phyloP scores from a whole-genome alignment of 352 stramenopile species.

The Phytophthora pluvialis region DNA sequence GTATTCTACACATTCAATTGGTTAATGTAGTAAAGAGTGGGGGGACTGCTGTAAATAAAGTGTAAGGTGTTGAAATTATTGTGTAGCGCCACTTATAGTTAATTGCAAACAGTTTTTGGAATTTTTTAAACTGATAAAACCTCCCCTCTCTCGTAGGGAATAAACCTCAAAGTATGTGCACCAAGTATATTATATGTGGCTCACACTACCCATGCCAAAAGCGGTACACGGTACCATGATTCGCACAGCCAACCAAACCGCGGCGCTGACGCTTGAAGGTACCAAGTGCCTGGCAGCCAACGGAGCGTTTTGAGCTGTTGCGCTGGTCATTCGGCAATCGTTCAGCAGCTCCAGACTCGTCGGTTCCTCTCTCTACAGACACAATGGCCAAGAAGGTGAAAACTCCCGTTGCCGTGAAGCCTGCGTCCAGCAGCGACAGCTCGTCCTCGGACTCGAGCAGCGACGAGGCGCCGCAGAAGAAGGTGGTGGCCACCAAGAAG shows the following conservation, averaged over 20 bases:
- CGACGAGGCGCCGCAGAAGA: constrained; percentile 61
- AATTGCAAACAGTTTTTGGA: no score
- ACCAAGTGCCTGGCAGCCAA: constrained; percentile 39
- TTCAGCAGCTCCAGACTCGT: constrained; percentile 21
- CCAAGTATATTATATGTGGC: background rate
- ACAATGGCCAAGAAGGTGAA: constrained; percentile 68
- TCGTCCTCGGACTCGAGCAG: constrained; percentile 63
- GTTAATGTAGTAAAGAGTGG: no score
- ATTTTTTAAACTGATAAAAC: background rate
- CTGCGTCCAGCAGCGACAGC: constrained; percentile 54
- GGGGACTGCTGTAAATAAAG: no score
- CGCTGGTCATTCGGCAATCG: constrained; percentile 43
- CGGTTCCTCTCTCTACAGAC: background rate
- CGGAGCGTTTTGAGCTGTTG: constrained; percentile 6
- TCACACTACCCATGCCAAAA: background rate
- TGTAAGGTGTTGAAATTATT: no score
- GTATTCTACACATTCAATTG: no score
- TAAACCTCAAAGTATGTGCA: constrained; percentile 13
- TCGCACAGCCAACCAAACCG: constrained; percentile 29
- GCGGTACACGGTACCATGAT: constrained; percentile 26
- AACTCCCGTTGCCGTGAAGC: constrained; percentile 42
- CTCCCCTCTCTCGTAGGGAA: background rate
- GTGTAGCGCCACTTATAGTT: no score
- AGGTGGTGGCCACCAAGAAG: constrained; percentile 67
- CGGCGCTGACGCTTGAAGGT: constrained; percentile 42